Evolutionary conservation across 2,329 filamentous ascomycete genomes (phyloP), one percentile per base, ranked within the genome.

Genomic region (Orbilia blumenaviensis): DNA sequence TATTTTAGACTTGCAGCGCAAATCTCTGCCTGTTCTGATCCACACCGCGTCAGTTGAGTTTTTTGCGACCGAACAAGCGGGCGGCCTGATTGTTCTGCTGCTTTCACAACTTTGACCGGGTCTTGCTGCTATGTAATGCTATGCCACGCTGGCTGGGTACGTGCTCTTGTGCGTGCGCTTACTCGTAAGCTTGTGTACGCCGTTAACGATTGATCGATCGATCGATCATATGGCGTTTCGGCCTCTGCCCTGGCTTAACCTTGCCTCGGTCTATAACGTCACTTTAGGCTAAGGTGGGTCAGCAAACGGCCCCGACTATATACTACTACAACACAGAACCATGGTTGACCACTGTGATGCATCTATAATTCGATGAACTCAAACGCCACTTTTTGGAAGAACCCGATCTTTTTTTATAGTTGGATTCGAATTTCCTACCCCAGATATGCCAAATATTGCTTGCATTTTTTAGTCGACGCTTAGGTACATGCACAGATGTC

Each of bases 141-240:
- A n/a, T n/a, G n/a, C n/a, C n/a, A n/a, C n/a, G n/a, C n/a, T n/a
- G n/a, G n/a, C n/a, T n/a, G n/a, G n/a, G n/a, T n/a, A n/a, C n/a
- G n/a, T n/a, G n/a, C n/a, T n/a, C n/a, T n/a, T n/a, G n/a, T n/a
- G n/a, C n/a, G n/a, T n/a, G n/a, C n/a, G n/a, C n/a, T n/a, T n/a
- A n/a, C n/a, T n/a, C n/a, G n/a, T n/a, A n/a, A n/a, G n/a, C n/a
- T n/a, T n/a, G n/a, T n/a, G n/a, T n/a, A n/a, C n/a, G n/a, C n/a
- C n/a, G n/a, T n/a, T n/a, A n/a, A n/a, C n/a, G n/a, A n/a, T n/a
- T 60, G 54, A 62, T 63, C 67, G 67, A 44, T 64, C 67, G 67
- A 71, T 64, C 67, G 46, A 32, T 48, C 36, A 8, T 46, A 8
- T 29, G 23, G 14, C 16, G 12, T 34, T 8, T 1, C 21, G 10